phyloP scores from a whole-genome alignment of 202 grass and related monocot species.

The Elaeis oleifera region DNA sequence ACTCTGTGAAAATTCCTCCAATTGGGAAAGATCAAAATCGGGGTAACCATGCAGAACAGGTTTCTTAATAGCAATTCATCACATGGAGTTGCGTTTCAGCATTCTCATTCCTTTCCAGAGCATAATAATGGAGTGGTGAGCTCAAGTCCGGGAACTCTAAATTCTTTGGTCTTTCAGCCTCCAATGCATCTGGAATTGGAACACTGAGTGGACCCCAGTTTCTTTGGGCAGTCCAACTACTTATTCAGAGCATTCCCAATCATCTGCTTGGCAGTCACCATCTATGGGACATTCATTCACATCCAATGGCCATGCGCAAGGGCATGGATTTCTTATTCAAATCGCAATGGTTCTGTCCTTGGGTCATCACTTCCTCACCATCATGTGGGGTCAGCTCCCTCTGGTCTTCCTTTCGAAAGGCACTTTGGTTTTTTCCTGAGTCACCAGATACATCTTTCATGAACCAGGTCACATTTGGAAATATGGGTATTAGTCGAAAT shows the following conservation, averaged over 20 bases:
- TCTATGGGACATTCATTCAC: slow-evolving; percentile 34
- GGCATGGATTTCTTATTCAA: slow-evolving; percentile 55
- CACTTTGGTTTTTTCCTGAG: slow-evolving; percentile 80
- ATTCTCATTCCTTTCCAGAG: slow-evolving; percentile 68
- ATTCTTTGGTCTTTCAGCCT: slow-evolving; percentile 15
- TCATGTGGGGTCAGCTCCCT: slow-evolving; percentile 86
- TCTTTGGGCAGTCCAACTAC: slow-evolving; percentile 87
- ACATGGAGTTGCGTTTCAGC: slow-evolving; percentile 41
- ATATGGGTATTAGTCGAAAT: slow-evolving; percentile 37
- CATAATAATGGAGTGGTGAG: slow-evolving; percentile 48
- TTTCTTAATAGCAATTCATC: slow-evolving; percentile 41
- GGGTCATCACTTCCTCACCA: slow-evolving; percentile 48
- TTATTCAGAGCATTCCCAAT: slow-evolving; percentile 65
- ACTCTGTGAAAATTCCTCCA: slow-evolving; percentile 69
- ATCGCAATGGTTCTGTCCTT: slow-evolving; percentile 38
- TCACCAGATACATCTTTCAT: slow-evolving; percentile 61
- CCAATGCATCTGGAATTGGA: slow-evolving; percentile 13
- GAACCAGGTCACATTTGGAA: slow-evolving; percentile 65
- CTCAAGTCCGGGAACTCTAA: slow-evolving; percentile 39
- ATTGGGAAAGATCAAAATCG: slow-evolving; percentile 73
- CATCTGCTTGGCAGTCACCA: slow-evolving; percentile 55
- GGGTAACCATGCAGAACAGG: slow-evolving; percentile 38
- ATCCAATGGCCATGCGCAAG: slow-evolving; percentile 46
- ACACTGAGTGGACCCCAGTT: slow-evolving; percentile 81
- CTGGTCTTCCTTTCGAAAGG: slow-evolving; percentile 70